Evolutionary conservation across 2,329 filamentous ascomycete genomes (phyloP).

Genomic region (Teratosphaeriaceae sp.): DNA sequence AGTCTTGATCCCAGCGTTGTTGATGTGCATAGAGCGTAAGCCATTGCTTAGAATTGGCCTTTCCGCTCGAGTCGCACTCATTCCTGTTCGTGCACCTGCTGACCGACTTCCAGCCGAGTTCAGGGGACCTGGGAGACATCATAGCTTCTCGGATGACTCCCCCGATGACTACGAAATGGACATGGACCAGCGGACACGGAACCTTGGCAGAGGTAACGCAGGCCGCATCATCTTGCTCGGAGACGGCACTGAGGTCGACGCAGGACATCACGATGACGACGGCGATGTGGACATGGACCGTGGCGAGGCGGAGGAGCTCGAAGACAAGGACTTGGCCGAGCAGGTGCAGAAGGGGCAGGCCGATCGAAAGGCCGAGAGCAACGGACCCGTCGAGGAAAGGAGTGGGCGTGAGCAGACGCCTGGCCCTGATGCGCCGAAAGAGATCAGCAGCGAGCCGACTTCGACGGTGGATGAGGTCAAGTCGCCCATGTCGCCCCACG

Average conservation of each 20-base stretch:
- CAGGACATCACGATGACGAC: constrained; percentile 54
- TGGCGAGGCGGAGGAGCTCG: constrained; percentile 53
- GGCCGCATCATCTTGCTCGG: constrained; percentile 91
- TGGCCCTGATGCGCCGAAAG: constrained; percentile 29
- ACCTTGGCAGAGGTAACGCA: constrained; percentile 56
- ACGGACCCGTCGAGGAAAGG: constrained; percentile 17
- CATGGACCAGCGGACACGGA: constrained; percentile 59
- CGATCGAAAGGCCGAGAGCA: constrained; percentile 17
- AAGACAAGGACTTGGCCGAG: constrained; percentile 76
- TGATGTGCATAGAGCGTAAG: too few species aligned
- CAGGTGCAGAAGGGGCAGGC: constrained; percentile 64
- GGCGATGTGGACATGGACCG: constrained; percentile 85
- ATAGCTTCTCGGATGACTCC: constrained; percentile 44
- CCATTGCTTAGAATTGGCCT: too few species aligned
- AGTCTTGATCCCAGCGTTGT: constrained; percentile 53
- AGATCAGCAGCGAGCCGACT: neutral
- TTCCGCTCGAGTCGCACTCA: too few species aligned
- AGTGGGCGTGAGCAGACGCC: constrained; percentile 47
- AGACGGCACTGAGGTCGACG: constrained; percentile 87
- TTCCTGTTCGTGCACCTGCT: constrained; percentile 15
- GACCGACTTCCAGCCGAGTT: constrained; percentile 39
- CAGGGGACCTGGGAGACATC: constrained; percentile 44
- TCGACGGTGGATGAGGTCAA: constrained; percentile 1
- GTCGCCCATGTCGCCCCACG: constrained; percentile 3
- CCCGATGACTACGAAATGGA: constrained; percentile 64